Percentiles rank a stretch among this genome's conserved stretches.
Conservation (phyloP, 768 basidiomycete species). For the Cyclocybe aegerita region DNA sequence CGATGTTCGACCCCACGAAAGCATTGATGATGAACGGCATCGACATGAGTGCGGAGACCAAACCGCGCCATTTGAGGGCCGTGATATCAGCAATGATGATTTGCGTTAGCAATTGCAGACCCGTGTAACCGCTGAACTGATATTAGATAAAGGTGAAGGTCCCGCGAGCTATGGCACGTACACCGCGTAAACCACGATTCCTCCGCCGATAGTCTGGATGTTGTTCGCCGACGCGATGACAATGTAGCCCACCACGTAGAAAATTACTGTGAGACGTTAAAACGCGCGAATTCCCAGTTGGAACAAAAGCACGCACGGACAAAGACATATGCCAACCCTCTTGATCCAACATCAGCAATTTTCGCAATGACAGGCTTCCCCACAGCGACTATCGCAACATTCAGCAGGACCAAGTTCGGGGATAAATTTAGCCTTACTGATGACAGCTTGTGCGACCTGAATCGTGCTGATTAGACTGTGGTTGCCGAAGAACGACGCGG, state of each 20-base stretch:
- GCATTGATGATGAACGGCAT: slow-evolving; percentile 52
- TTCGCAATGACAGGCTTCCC: slow-evolving; percentile 76
- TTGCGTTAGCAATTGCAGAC: slow-evolving; percentile 62
- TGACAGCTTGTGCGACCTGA: slow-evolving; percentile 51
- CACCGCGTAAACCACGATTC: slow-evolving; percentile 60
- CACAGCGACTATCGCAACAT: slow-evolving; percentile 28
- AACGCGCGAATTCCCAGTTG: not conserved
- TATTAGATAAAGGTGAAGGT: not conserved
- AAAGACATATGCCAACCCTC: slow-evolving; percentile 59
- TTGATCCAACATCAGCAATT: slow-evolving; percentile 67
- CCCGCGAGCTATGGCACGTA: slow-evolving; percentile 23
- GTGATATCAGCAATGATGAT: slow-evolving; percentile 66
- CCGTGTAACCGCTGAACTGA: slow-evolving; percentile 58
- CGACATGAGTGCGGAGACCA: slow-evolving; percentile 38
- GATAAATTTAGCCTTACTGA: slow-evolving; percentile 37
- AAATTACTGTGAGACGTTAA: slow-evolving; percentile 35
- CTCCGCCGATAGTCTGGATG: slow-evolving; percentile 46
- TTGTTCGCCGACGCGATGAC: slow-evolving; percentile 51
- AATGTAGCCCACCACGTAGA: slow-evolving; percentile 61
- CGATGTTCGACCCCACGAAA: slow-evolving; percentile 64
- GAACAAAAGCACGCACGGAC: slow-evolving; percentile 44
- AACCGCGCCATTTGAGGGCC: slow-evolving; percentile 54
- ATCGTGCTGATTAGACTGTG: slow-evolving; percentile 60
- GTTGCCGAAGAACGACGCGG: slow-evolving; percentile 49
- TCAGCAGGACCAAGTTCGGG: not conserved